These are phyloP conservation scores for Trichoderma parareesei DNA, from an alignment of 495 filamentous ascomycete species.

Conservation along the genomic window DNA sequence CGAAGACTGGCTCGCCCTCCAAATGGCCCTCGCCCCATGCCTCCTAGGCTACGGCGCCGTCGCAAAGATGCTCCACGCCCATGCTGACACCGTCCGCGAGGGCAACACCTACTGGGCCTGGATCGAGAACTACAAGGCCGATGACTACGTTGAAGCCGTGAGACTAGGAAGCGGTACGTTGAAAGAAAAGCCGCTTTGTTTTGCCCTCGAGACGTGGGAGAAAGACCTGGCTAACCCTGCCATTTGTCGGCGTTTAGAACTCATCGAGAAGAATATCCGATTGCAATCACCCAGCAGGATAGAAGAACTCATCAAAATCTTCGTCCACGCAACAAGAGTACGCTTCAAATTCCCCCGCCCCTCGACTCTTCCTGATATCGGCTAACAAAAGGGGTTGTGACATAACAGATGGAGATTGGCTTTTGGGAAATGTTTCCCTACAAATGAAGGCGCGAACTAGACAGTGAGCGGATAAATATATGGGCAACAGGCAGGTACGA, in stretches of 20 bases:
- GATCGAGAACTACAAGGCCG: slow-evolving; percentile 77
- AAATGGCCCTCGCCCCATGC: slow-evolving; percentile 77
- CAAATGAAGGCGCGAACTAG: slow-evolving; percentile 1
- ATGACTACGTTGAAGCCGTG: slow-evolving; percentile 67
- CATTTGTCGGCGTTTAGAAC: slow-evolving; percentile 34
- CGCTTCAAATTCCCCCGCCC: slow-evolving; percentile 15
- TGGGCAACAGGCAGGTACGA: too few relatives aligned
- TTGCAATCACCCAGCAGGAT: slow-evolving; percentile 63
- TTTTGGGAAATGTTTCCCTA: slow-evolving; percentile 74
- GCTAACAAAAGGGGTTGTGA: too few relatives aligned
- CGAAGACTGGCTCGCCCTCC: slow-evolving; percentile 75
- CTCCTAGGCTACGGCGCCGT: slow-evolving; percentile 78
- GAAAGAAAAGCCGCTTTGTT: background rate
- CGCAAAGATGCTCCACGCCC: slow-evolving; percentile 54
- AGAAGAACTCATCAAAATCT: slow-evolving; percentile 74
- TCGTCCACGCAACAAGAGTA: slow-evolving; percentile 75
- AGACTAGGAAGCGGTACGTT: slow-evolving; percentile 54
- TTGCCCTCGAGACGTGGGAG: background rate
- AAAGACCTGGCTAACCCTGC: slow-evolving; percentile 4
- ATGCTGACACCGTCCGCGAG: slow-evolving; percentile 46
- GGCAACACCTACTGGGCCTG: slow-evolving; percentile 83
- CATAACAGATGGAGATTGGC: slow-evolving; percentile 65
- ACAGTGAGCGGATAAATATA: background rate
- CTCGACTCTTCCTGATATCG: slow-evolving; percentile 2
- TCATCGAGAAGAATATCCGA: slow-evolving; percentile 63